These are phyloP conservation scores for Xylariales sp. DNA, from an alignment of 2,329 filamentous ascomycete genomes.

Conservation along the genomic window DNA sequence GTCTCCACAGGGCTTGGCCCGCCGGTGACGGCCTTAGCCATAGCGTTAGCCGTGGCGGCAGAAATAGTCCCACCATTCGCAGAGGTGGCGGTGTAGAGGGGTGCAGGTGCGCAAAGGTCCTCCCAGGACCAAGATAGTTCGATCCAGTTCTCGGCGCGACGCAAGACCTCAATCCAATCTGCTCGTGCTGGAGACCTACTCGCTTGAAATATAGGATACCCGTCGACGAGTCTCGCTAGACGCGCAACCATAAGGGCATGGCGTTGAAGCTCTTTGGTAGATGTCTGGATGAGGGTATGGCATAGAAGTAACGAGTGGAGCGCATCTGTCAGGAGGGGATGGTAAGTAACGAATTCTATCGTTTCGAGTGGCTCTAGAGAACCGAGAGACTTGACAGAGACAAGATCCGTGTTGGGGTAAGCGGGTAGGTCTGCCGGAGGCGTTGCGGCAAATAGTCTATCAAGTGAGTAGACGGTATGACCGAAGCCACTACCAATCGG, in stretches of 20 bases:
- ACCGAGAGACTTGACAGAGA: constrained; percentile 20
- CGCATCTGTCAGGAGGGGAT: constrained; percentile 73
- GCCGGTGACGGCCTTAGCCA: constrained; percentile 31
- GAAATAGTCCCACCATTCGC: constrained; percentile 17
- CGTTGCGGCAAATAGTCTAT: constrained; percentile 65
- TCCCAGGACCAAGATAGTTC: constrained; percentile 64
- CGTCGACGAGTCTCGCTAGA: constrained; percentile 67
- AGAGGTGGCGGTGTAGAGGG: constrained; percentile 35
- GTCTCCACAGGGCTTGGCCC: constrained; percentile 34
- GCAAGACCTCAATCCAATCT: constrained; percentile 76
- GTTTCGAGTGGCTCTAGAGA: constrained; percentile 27
- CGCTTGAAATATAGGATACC: constrained; percentile 74
- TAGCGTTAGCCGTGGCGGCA: constrained; percentile 25
- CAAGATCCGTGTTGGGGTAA: constrained; percentile 50
- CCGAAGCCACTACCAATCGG: constrained; percentile 19
- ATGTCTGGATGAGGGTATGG: constrained; percentile 76
- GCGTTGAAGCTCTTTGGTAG: constrained; percentile 69
- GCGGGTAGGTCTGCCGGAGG: constrained; percentile 63
- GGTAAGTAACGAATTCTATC: constrained; percentile 68
- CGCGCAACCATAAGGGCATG: constrained; percentile 80
- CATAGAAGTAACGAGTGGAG: constrained; percentile 74
- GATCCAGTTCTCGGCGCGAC: constrained; percentile 65
- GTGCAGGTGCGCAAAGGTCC: constrained; percentile 58
- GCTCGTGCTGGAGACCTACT: constrained; percentile 66
- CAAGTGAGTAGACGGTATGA: constrained; percentile 41